Evolutionary conservation across 345 rosid species (phyloP).

Genomic region (Eucalyptus viminalis): DNA sequence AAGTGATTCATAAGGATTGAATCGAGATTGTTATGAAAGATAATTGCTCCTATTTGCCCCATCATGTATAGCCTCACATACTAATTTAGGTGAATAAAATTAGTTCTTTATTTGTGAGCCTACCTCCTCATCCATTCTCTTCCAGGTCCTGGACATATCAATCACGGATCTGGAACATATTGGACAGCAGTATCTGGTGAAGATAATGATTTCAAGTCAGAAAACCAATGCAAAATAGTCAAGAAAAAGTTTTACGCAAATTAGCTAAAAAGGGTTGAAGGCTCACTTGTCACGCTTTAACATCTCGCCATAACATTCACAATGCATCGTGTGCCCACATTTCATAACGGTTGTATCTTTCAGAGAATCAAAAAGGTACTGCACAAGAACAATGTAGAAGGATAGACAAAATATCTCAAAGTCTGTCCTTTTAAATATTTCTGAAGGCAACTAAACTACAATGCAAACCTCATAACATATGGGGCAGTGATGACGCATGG

Average conservation of each 20-base stretch:
- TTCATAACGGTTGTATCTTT: slow-evolving; percentile 88
- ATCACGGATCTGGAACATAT: slow-evolving; percentile 84
- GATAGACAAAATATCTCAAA: not conserved
- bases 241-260: not conserved
- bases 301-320: slow-evolving; percentile 83
- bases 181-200: slow-evolving; percentile 73
- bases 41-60: not conserved
- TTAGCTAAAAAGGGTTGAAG: not conserved
- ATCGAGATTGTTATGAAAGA: not conserved
- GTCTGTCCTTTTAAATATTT: not conserved
- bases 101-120: not conserved
- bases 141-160: slow-evolving; percentile 91
- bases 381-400: not conserved
- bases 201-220: not conserved
- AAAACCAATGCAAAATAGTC: not conserved
- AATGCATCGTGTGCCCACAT: slow-evolving; percentile 98
- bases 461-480: slow-evolving; percentile 80
- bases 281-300: slow-evolving; percentile 69
- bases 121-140: slow-evolving; percentile 89
- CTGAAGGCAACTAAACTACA: not conserved
- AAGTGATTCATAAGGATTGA: not conserved
- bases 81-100: not conserved
- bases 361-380: slow-evolving; percentile 92
- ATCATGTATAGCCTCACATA: not conserved
- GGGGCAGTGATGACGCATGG: slow-evolving; percentile 97